Conservation (phyloP, 1,139 yeast species). For the Suhomyces panamericanus region DNA sequence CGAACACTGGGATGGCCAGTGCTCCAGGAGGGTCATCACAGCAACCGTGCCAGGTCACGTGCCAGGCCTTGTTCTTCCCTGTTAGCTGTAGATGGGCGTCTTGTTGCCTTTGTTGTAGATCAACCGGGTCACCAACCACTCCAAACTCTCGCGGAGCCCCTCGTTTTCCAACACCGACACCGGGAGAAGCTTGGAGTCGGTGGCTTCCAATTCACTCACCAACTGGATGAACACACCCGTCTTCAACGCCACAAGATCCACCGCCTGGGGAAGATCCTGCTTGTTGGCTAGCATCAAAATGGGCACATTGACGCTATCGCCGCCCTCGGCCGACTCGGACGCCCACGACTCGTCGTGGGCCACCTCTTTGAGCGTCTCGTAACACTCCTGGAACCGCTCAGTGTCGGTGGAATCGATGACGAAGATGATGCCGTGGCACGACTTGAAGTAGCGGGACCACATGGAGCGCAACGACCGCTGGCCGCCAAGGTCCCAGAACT, state of each 20-base stretch:
- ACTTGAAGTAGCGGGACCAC: constrained; percentile 85
- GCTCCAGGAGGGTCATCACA: constrained; percentile 3
- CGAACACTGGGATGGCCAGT: constrained; percentile 1
- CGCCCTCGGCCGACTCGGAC: constrained; percentile 4
- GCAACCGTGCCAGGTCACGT: neutral
- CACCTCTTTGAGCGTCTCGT: constrained; percentile 53
- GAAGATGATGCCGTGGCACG: constrained; percentile 89
- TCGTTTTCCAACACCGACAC: constrained; percentile 85
- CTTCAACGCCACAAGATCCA: constrained; percentile 75
- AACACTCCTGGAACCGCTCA: constrained; percentile 80
- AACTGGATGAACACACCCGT: constrained; percentile 76
- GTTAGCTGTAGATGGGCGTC: constrained; percentile 58
- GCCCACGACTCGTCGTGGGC: constrained; percentile 46
- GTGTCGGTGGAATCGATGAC: constrained; percentile 90
- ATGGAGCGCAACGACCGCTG: constrained; percentile 76
- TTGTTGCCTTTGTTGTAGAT: constrained; percentile 73
- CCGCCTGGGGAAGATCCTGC: constrained; percentile 77
- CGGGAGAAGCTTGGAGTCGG: constrained; percentile 87
- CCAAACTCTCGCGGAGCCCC: constrained; percentile 83
- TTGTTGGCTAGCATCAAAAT: constrained; percentile 93
- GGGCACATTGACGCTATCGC: constrained; percentile 62
- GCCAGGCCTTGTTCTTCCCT: neutral
- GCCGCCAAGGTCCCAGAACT: constrained; percentile 97
- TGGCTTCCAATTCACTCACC: constrained; percentile 82
- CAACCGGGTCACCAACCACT: constrained; percentile 81